Base-by-base conservation (phyloP, 768 basidiomycete genomes). In the Leucocoprinus sp. region DNA sequence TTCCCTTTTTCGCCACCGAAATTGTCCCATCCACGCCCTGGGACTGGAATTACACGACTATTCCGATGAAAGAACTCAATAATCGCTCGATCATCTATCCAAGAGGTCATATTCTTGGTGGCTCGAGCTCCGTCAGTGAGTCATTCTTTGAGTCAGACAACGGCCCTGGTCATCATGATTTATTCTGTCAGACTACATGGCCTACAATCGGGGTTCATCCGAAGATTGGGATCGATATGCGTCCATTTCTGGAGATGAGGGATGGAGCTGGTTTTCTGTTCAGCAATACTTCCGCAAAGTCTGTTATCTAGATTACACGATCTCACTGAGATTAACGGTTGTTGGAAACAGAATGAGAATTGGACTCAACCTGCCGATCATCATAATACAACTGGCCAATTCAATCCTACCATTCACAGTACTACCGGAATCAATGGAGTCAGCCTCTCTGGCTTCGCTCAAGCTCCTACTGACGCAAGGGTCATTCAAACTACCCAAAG, bases 41-140 rank as follows among this genome's bases (percentile, higher is more conserved):
- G 38, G 62, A 66, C 35, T 66, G 64, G 63, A 68, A 68, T 27
- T 68, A 57, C 28, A 66, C 65, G 11, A 65, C 64, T 3, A 57
- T 54, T 2, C 55, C 64, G 14, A 66, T 66, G 45, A 12, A 50
- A 8, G 59, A 52, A 11, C 50, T 64, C 4, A 56, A 58, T 43
- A 54, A 54, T 3, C 56, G 61, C 4, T n/a, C 52, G 2, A 38
- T 64, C 2, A 8, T 49, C 8, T 63, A 61, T 45, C 49, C 60
- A 1, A 35, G 64, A 37, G 65, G 64, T 1, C 51, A 54, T 22
- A 37, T 64, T 17, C 52, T 67, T 1, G 65, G 65, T 3, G 65
- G 64, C 4, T 54, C 54, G 18, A 62, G 59, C 26, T 58, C 62
- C 1, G 57, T 61, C 37, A 65, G 64, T 65, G 29, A 43, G 59